Evolutionary conservation across 805 yeast species (phyloP).

Genomic region (Sporopachydermia quercuum): DNA sequence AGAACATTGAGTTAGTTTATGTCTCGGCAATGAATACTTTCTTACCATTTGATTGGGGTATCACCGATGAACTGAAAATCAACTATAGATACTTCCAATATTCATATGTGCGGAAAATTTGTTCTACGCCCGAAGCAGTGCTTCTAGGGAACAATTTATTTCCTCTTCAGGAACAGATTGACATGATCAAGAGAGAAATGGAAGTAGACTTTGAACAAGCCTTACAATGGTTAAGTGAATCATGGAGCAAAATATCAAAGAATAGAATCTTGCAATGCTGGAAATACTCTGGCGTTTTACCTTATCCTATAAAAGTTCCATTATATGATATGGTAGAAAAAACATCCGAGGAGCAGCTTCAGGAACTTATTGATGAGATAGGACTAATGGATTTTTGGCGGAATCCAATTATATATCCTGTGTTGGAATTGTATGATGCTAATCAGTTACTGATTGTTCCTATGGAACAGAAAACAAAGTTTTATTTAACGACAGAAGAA

Average conservation of each 20-base stretch:
- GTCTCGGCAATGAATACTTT: slow-evolving; percentile 27
- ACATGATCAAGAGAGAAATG: slow-evolving; percentile 1
- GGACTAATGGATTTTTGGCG: slow-evolving; percentile 25
- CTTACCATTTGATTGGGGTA: slow-evolving; percentile 51
- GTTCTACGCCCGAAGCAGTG: slow-evolving; percentile 13
- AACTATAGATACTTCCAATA: slow-evolving; percentile 45
- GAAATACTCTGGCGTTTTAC: slow-evolving; percentile 29
- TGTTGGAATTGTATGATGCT: slow-evolving; percentile 42
- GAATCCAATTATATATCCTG: slow-evolving; percentile 29
- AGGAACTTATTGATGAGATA: slow-evolving; percentile 23
- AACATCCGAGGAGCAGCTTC: slow-evolving; percentile 19
- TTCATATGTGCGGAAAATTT: slow-evolving; percentile 16
- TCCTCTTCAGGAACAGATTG: background rate
- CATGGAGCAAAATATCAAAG: slow-evolving; percentile 1
- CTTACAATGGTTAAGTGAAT: slow-evolving; percentile 3
- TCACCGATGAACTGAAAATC: slow-evolving; percentile 44
- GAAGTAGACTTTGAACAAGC: slow-evolving; percentile 1
- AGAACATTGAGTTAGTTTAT: slow-evolving; percentile 25
- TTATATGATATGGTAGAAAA: too few relatives aligned
- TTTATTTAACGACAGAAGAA: slow-evolving; percentile 44
- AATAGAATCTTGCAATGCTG: slow-evolving; percentile 17
- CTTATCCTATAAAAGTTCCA: slow-evolving; percentile 16
- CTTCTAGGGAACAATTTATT: background rate
- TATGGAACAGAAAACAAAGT: slow-evolving; percentile 25
- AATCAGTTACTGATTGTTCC: slow-evolving; percentile 36